Evolutionary conservation across 2,329 filamentous ascomycete genomes (phyloP).

Genomic region (Elsinoe fawcettii): DNA sequence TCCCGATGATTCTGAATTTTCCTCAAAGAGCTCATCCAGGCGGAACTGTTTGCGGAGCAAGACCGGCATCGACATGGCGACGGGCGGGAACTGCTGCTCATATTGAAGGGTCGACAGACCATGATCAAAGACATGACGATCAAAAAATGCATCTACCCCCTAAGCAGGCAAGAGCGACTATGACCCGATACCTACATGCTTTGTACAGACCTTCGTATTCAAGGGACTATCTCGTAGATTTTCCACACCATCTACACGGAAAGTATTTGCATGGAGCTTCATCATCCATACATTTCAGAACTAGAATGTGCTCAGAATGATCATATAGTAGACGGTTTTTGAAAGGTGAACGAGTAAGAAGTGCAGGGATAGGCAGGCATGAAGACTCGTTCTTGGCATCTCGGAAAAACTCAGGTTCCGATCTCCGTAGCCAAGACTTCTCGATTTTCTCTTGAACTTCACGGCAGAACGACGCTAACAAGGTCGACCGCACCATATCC

Average conservation of each 20-base stretch:
- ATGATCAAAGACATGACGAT: background rate
- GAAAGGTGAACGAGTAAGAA: no score
- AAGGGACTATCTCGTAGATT: no score
- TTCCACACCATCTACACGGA: no score
- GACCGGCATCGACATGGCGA: background rate
- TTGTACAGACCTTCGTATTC: no score
- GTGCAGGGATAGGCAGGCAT: background rate
- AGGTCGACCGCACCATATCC: constrained; percentile 13
- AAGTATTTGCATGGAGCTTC: no score
- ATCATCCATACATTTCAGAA: no score
- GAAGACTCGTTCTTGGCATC: background rate
- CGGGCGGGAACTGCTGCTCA: no score
- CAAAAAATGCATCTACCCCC: background rate
- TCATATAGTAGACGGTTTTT: no score
- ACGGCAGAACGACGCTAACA: constrained; percentile 13
- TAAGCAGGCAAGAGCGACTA: background rate
- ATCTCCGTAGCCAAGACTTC: constrained; percentile 5
- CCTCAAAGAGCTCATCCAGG: constrained; percentile 8
- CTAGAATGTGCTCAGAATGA: no score
- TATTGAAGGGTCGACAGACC: no score
- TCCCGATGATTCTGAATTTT: constrained; percentile 8
- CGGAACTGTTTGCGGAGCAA: constrained; percentile 4
- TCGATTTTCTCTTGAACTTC: constrained; percentile 13
- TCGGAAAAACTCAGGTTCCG: constrained; percentile 13
- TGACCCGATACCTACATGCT: background rate